phyloP scores from a whole-genome alignment of 73 alveolate species.

The Paramecium sonneborni region DNA sequence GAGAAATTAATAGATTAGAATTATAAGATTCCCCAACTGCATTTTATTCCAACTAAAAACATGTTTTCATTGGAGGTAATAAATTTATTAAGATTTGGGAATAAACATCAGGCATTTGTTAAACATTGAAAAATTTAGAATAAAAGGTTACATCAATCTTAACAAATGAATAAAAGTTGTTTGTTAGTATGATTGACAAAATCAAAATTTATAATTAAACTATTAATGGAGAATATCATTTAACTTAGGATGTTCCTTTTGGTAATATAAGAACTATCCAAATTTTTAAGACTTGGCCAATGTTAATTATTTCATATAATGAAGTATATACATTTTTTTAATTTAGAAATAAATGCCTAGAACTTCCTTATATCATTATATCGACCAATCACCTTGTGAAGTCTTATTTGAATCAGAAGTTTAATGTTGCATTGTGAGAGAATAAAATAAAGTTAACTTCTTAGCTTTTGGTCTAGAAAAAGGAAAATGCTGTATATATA shows the following conservation, averaged over 20 bases:
- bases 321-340: background rate
- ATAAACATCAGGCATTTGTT: background rate
- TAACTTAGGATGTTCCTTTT: background rate
- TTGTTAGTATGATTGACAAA: background rate
- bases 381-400: background rate
- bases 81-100: background rate
- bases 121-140: background rate
- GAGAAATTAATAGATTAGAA: background rate
- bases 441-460: background rate
- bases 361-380: background rate
- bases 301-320: background rate
- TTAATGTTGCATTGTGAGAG: background rate
- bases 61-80: background rate
- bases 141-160: background rate
- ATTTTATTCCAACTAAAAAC: background rate
- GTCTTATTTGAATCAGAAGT: background rate
- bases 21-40: background rate
- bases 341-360: background rate
- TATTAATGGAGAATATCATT: background rate
- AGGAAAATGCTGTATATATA: background rate
- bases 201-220: background rate
- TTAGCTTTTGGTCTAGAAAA: background rate
- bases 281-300: background rate
- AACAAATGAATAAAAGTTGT: background rate
- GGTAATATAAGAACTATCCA: background rate